Conservation (phyloP, 371 early-diverging fungal species). For the Encephalitozoon intestinalis region DNA sequence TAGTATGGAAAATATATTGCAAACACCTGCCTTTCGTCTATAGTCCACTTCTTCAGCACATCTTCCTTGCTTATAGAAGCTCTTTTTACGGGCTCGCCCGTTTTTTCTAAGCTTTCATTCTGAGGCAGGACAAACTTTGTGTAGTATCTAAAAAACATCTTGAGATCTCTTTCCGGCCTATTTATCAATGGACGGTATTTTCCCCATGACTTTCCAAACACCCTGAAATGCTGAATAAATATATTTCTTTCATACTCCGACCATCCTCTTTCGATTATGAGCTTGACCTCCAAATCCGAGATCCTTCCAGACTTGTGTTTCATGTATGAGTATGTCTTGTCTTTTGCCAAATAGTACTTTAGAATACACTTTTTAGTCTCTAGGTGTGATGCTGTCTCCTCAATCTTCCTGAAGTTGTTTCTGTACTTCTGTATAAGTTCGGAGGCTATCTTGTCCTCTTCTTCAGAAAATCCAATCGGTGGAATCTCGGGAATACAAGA, state of each 20-base stretch:
- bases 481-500: neutral
- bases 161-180: slow-evolving; percentile 51
- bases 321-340: slow-evolving; percentile 27
- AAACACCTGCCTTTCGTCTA: slow-evolving; percentile 57
- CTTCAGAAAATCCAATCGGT: neutral
- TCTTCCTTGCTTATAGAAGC: neutral
- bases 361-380: slow-evolving; percentile 24
- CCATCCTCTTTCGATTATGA: slow-evolving; percentile 42
- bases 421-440: slow-evolving; percentile 26
- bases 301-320: slow-evolving; percentile 45
- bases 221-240: slow-evolving; percentile 18
- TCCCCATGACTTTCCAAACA: slow-evolving; percentile 36
- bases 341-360: slow-evolving; percentile 47
- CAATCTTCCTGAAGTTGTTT: slow-evolving; percentile 38
- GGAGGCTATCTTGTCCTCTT: slow-evolving; percentile 24
- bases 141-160: slow-evolving; percentile 46
- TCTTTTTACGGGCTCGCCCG: neutral
- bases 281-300: slow-evolving; percentile 39
- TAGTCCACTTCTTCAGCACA: slow-evolving; percentile 40
- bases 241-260: slow-evolving; percentile 34
- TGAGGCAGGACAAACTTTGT: slow-evolving; percentile 5
- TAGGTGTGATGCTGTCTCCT: slow-evolving; percentile 9
- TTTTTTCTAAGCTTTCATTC: neutral
- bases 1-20: slow-evolving; percentile 57
- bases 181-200: slow-evolving; percentile 31